Evolutionary conservation across 2,329 filamentous ascomycete genomes (phyloP).

Genomic region (Aspergillus sp.): DNA sequence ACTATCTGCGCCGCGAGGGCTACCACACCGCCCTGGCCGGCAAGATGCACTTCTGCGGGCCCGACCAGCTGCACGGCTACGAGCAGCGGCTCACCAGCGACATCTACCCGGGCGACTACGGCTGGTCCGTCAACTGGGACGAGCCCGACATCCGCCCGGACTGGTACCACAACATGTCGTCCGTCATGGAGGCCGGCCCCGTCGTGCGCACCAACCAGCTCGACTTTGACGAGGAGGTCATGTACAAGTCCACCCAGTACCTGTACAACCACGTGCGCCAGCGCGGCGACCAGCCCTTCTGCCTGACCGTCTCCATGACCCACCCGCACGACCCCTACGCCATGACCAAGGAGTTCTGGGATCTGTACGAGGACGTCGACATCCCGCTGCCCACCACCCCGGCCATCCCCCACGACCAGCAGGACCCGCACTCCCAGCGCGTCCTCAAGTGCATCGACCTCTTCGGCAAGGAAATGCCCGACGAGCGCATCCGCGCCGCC

Average conservation of each 20-base stretch:
- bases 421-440: conserved; percentile 83
- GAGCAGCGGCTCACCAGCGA: conserved; percentile 91
- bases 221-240: conserved; percentile 94
- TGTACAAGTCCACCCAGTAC: conserved; percentile 87
- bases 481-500: conserved; percentile 82
- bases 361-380: conserved; percentile 83
- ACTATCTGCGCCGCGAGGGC: conserved; percentile 79
- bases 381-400: conserved; percentile 75
- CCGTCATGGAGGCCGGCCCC: conserved; percentile 82
- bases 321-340: conserved; percentile 95
- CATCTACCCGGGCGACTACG: conserved; percentile 92
- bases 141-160: conserved; percentile 75
- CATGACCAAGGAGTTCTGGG: conserved; percentile 92
- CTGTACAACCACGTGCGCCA: conserved; percentile 88
- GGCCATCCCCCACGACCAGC: conserved; percentile 73
- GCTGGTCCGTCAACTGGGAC: conserved; percentile 96
- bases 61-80: conserved; percentile 88
- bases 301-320: conserved; percentile 86
- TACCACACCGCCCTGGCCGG: conserved; percentile 90
- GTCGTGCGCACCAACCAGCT: conserved; percentile 92
- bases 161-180: conserved; percentile 96
- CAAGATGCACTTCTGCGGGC: conserved; percentile 95
- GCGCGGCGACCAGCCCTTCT: conserved; percentile 75
- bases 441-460: conserved; percentile 84
- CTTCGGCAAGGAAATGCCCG: conserved; percentile 77